Conservation (phyloP, 139 green algal genomes). For the Zygnema cylindricum region DNA sequence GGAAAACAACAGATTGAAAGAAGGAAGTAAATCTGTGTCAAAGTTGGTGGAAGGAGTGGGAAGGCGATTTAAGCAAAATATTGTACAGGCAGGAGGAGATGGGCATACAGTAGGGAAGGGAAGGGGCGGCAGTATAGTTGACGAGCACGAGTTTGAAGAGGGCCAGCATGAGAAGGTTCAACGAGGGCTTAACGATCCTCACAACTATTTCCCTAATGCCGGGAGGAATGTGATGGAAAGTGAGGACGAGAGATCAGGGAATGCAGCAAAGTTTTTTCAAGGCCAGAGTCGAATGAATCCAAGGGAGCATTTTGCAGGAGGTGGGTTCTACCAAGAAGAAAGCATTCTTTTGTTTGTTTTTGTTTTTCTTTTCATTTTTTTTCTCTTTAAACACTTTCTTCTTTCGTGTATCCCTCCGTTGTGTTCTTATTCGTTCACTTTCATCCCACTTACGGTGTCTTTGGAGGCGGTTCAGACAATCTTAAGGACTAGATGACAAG, state of each 20-base stretch:
- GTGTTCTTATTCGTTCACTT: too few relatives aligned
- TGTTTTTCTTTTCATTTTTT: too few relatives aligned
- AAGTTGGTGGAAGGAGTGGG: background rate
- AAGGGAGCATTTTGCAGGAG: background rate
- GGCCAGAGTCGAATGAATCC: background rate
- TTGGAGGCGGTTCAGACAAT: too few relatives aligned
- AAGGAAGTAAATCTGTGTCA: background rate
- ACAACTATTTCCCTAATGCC: background rate
- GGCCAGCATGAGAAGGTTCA: too few relatives aligned
- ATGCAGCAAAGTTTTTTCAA: background rate
- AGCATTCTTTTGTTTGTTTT: too few relatives aligned
- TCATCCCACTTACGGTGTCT: too few relatives aligned
- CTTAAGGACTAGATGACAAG: too few relatives aligned
- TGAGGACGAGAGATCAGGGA: background rate
- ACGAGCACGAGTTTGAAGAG: too few relatives aligned
- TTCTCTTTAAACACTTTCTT: too few relatives aligned
- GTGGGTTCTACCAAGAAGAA: background rate
- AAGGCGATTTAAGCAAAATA: background rate
- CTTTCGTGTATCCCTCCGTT: too few relatives aligned
- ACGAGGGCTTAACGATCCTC: too few relatives aligned
- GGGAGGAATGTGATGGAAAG: background rate
- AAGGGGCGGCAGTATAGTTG: background rate
- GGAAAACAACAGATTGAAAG: background rate
- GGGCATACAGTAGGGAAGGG: background rate
- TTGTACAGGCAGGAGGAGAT: background rate